These are phyloP conservation scores for Globisporangium orthogonon DNA, from an alignment of 352 stramenopile species.

Conservation along the genomic window DNA sequence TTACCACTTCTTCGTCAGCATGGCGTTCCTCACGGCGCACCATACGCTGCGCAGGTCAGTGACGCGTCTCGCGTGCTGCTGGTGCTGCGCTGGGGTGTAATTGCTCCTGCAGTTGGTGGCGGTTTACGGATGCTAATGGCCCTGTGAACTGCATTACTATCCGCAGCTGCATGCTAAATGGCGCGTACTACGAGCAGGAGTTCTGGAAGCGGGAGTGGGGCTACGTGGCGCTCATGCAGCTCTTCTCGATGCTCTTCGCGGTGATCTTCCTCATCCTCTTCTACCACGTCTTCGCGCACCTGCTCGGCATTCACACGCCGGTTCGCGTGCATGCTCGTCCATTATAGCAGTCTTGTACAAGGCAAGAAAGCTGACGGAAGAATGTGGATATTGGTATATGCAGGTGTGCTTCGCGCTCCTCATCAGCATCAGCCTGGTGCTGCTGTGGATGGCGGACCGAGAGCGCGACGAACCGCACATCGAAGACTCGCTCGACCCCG, in stretches of 20 bases:
- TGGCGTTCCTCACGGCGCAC: slow-evolving; percentile 40
- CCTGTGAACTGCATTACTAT: background rate
- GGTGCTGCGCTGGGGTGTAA: background rate
- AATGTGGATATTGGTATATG: background rate
- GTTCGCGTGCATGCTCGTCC: slow-evolving; percentile 13
- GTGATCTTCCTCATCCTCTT: slow-evolving; percentile 55
- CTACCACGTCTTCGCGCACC: slow-evolving; percentile 49
- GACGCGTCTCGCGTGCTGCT: background rate
- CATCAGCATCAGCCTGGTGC: slow-evolving; percentile 37
- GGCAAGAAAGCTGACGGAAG: background rate
- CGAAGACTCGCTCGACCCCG: slow-evolving; percentile 41
- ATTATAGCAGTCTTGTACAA: background rate
- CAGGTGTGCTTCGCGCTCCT: slow-evolving; percentile 53
- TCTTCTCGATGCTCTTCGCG: slow-evolving; percentile 42
- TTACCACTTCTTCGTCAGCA: slow-evolving; percentile 59
- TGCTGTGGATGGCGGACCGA: slow-evolving; percentile 70
- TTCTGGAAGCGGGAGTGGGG: slow-evolving; percentile 61
- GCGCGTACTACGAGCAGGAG: slow-evolving; percentile 56
- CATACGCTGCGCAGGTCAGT: slow-evolving; percentile 50
- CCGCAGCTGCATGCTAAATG: slow-evolving; percentile 39
- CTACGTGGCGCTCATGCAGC: slow-evolving; percentile 49
- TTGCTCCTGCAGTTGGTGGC: background rate
- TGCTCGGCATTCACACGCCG: slow-evolving; percentile 46
- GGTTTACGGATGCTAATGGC: background rate
- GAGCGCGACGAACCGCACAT: slow-evolving; percentile 52